Evolutionary conservation across 2,329 filamentous ascomycete species (phyloP).

Genomic region (Cladophialophora chaetospira): DNA sequence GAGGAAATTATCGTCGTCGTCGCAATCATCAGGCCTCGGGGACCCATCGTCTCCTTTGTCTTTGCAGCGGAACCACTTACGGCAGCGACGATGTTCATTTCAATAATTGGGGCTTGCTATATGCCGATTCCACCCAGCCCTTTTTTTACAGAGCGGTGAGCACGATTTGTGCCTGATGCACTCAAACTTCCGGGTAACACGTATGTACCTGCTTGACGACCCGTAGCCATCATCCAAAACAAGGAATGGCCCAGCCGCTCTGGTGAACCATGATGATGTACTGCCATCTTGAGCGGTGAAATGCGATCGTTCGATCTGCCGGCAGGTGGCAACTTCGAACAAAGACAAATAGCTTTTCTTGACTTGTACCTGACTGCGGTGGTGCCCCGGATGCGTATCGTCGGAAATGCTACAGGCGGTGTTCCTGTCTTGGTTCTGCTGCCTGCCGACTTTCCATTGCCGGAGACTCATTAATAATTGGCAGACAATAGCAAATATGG

Average conservation of each 20-base stretch:
- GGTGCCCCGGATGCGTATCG: background rate
- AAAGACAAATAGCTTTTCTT: too few species aligned
- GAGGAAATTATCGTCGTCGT: constrained; percentile 15
- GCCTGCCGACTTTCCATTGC: constrained; percentile 2
- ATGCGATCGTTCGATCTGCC: background rate
- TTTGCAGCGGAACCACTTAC: background rate
- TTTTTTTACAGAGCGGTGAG: constrained; percentile 7
- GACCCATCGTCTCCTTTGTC: constrained; percentile 8
- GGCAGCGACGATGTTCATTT: background rate
- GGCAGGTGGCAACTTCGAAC: background rate
- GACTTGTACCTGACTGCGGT: background rate
- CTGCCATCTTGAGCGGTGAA: background rate
- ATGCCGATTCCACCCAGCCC: background rate
- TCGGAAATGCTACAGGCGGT: background rate
- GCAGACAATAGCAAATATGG: constrained; percentile 1
- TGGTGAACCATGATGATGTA: background rate
- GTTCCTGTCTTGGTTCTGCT: background rate
- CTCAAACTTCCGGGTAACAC: background rate
- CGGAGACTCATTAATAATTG: background rate
- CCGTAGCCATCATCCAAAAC: constrained; percentile 1
- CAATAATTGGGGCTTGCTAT: background rate
- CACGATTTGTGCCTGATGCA: background rate
- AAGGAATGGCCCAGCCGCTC: background rate
- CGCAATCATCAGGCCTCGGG: constrained; percentile 6
- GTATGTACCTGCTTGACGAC: background rate